These are phyloP conservation scores for Euphorbia lathyris DNA, from an alignment of 345 rosid genomes.

Conservation along the genomic window DNA sequence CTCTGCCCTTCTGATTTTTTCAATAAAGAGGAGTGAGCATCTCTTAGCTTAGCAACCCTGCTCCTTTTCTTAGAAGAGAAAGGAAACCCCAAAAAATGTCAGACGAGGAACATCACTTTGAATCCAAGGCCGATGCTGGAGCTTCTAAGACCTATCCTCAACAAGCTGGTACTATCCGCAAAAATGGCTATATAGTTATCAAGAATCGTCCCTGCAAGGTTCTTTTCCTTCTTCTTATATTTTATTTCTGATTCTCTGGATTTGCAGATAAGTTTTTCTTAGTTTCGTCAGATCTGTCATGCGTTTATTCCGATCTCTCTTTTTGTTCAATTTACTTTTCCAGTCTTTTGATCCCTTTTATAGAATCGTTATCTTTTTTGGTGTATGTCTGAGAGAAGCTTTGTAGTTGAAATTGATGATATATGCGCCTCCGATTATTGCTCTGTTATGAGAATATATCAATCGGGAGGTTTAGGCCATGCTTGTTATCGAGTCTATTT, in stretches of 20 bases:
- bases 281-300: slow-evolving; percentile 15
- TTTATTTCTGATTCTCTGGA: not conserved
- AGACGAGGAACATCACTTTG: slow-evolving; percentile 65
- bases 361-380: not conserved
- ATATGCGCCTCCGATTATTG: not conserved
- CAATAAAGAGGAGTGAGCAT: not conserved
- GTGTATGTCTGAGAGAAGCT: not conserved
- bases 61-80: no score
- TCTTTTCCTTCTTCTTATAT: slow-evolving; percentile 8
- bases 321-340: not conserved
- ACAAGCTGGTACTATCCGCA: slow-evolving; percentile 63
- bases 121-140: slow-evolving; percentile 63
- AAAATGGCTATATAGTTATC: slow-evolving; percentile 58
- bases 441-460: not conserved
- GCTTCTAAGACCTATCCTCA: slow-evolving; percentile 64
- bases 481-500: not conserved
- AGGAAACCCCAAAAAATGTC: slow-evolving; percentile 43
- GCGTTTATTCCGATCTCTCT: slow-evolving; percentile 8
- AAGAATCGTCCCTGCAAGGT: slow-evolving; percentile 69
- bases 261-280: slow-evolving; percentile 7
- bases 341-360: not conserved
- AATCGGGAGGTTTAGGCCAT: not conserved
- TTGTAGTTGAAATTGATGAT: not conserved
- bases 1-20: not conserved
- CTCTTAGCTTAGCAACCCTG: not conserved